Percentiles rank a stretch among this genome's conserved stretches.
These are phyloP conservation scores for Dipteronia dyeriana DNA, from an alignment of 345 rosid genomes.

Conservation along the genomic window DNA sequence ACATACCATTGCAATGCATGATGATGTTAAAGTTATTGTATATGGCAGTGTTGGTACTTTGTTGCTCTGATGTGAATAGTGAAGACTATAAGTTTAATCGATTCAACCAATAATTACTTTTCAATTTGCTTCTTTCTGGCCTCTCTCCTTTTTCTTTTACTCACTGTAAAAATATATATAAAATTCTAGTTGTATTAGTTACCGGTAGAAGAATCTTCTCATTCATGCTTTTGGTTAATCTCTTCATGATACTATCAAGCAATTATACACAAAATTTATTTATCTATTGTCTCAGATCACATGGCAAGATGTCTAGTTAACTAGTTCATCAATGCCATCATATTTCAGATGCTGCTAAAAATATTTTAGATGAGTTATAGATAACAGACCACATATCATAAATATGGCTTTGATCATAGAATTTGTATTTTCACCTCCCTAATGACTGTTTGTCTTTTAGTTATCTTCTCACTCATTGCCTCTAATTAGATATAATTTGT, in stretches of 20 bases:
- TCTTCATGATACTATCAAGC: neutral
- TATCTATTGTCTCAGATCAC: neutral
- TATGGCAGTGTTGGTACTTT: neutral
- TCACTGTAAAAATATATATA: too few species aligned
- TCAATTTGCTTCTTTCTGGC: too few species aligned
- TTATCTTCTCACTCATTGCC: neutral
- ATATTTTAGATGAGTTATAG: neutral
- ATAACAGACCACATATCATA: neutral
- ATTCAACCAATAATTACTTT: too few species aligned
- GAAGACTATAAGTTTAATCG: too few species aligned
- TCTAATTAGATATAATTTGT: neutral
- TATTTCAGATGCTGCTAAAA: neutral
- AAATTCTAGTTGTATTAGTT: neutral
- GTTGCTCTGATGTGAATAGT: neutral
- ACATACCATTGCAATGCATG: neutral
- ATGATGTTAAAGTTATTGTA: neutral
- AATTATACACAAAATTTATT: neutral
- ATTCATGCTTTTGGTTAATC: neutral
- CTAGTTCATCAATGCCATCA: neutral
- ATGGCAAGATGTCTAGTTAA: neutral
- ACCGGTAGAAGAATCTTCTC: too few species aligned
- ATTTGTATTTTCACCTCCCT: neutral
- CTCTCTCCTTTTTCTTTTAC: too few species aligned
- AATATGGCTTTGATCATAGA: neutral
- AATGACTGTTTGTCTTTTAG: neutral